Base-by-base conservation (phyloP, 441 rosid genomes). In the Aleurites moluccanus region DNA sequence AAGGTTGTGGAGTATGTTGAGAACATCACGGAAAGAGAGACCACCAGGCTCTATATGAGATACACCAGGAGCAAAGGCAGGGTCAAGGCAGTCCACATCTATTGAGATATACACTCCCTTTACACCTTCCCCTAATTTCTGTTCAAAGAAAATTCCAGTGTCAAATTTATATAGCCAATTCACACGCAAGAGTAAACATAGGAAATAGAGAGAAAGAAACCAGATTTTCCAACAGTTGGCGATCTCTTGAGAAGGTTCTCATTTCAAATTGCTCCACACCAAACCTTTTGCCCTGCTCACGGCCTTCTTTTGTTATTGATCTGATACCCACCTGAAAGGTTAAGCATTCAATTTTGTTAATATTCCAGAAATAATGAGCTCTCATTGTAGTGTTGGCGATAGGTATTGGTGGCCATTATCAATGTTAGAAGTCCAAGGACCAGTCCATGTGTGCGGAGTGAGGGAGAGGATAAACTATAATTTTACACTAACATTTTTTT, bases 1-100 rank as follows among this genome's bases (percentile, higher is more conserved):
- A 62, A 93, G 93, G 81, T 90, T 90, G 83, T 96, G 97, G 73
- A 93, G 89, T 69, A 93, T 96, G 86, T 96, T 89, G 71, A 93
- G 94, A 64, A 93, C 92, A 4, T 96, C 98, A 4, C 97, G 92
- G 83, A 96, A 96, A 52, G 97, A 88, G 67, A 96, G 98, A 65
- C 98, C 99, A 35, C 99, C 99, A 3, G 99, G 98, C 81, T 96
- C 99, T 3, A 96, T 93, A 80, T 96, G 97, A 10, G 99, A 96
- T 74, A 96, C 99, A 16, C 99, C 99, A 0, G 98, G 99, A 61
- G 99, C 98, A 74, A 96, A 96, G 38, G 99, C 98, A 6, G 99
- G 99, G 80, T 96, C 99, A 1, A 96, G 97, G 82, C 97, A 88
- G 86, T 96, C 98, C 77, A 96, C 95, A 42, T 96, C 98, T 15